Conservation (phyloP, 768 basidiomycete species). For the Boletus vinaceobasis region DNA sequence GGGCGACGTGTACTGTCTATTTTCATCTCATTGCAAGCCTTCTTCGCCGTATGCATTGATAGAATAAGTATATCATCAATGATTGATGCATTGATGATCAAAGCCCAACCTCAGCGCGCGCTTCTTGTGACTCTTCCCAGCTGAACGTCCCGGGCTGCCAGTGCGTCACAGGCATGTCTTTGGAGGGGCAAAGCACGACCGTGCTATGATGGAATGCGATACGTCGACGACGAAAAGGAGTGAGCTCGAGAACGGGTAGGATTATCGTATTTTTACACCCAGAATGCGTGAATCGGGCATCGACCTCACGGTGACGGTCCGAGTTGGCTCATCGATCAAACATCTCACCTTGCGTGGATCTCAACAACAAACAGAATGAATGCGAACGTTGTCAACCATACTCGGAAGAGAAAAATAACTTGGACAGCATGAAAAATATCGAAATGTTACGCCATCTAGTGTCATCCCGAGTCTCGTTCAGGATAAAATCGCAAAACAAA, state of each 20-base stretch:
- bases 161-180: background rate
- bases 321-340: background rate
- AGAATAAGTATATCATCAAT: background rate
- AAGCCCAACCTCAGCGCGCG: too few relatives aligned
- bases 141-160: too few relatives aligned
- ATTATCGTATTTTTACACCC: too few relatives aligned
- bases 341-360: background rate
- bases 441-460: slow-evolving; percentile 14
- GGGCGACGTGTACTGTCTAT: slow-evolving; percentile 6
- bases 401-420: background rate
- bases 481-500: background rate
- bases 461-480: background rate
- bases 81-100: too few relatives aligned
- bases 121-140: too few relatives aligned
- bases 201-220: background rate
- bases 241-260: too few relatives aligned
- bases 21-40: background rate
- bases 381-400: background rate
- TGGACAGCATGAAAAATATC: slow-evolving; percentile 10
- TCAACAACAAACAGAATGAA: background rate
- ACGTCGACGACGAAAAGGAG: background rate
- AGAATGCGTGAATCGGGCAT: too few relatives aligned
- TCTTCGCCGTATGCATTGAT: background rate
- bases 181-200: background rate
- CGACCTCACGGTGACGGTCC: too few relatives aligned